A percentile compares a stretch with the other conserved stretches of the same genome.
phyloP scores from a whole-genome alignment of 768 basidiomycete species.

The Terana coerulea region DNA sequence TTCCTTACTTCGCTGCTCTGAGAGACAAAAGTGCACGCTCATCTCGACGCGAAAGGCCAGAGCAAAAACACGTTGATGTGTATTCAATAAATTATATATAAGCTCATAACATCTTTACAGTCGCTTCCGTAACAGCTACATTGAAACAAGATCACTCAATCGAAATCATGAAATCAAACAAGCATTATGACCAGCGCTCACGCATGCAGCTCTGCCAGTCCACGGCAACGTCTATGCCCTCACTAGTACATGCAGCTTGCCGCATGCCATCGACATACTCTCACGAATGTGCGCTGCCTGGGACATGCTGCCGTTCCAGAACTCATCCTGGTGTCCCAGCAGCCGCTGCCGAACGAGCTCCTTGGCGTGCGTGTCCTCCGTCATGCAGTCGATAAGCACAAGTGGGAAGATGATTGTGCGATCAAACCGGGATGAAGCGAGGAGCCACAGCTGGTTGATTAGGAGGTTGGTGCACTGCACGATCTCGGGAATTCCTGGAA shows the following conservation, averaged over 20 bases:
- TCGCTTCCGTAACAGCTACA: too few species aligned
- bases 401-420: slow-evolving; percentile 70
- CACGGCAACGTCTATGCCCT: too few species aligned
- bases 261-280: slow-evolving; percentile 20
- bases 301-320: slow-evolving; percentile 19
- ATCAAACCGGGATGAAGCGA: slow-evolving; percentile 59
- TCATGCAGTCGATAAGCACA: slow-evolving; percentile 69
- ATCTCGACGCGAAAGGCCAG: too few species aligned
- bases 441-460: slow-evolving; percentile 46
- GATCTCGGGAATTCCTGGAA: slow-evolving; percentile 71
- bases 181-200: slow-evolving; percentile 18
- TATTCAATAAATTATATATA: too few species aligned
- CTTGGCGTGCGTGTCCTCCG: slow-evolving; percentile 45
- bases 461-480: slow-evolving; percentile 49
- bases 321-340: slow-evolving; percentile 15
- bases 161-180: too few species aligned
- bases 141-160: too few species aligned
- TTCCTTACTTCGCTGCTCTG: too few species aligned
- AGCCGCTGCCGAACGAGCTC: slow-evolving; percentile 40
- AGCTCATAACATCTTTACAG: too few species aligned
- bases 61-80: too few species aligned
- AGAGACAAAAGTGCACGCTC: too few species aligned
- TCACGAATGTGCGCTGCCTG: slow-evolving; percentile 20
- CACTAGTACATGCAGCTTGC: slow-evolving; percentile 4
- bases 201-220: slow-evolving; percentile 24